These are phyloP conservation scores for Saccharomycopsis selenospora DNA, from an alignment of 805 yeast genomes.

Conservation along the genomic window DNA sequence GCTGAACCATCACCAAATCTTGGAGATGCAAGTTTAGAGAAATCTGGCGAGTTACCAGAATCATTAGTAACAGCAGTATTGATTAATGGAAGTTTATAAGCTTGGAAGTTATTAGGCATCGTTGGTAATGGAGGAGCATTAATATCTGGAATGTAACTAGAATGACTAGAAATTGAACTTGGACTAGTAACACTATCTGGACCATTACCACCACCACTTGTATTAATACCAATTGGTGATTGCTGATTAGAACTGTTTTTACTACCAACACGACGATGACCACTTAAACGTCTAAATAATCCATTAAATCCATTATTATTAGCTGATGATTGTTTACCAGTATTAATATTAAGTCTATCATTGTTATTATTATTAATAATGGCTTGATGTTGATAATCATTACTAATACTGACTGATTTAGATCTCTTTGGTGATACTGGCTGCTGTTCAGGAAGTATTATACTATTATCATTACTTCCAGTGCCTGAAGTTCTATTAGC, in stretches of 20 bases:
- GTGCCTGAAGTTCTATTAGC: not conserved
- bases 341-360: not conserved
- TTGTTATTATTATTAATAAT: constrained; percentile 2
- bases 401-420: constrained; percentile 11
- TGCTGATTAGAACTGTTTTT: not conserved
- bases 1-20: not conserved
- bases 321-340: not conserved
- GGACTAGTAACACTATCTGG: not conserved
- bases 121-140: constrained; percentile 21
- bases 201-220: not conserved
- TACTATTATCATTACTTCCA: not conserved
- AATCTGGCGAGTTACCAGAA: not conserved
- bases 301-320: constrained; percentile 17
- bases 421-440: constrained; percentile 19
- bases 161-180: constrained; percentile 6
- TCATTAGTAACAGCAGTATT: not conserved
- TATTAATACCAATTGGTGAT: not conserved
- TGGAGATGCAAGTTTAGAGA: not conserved
- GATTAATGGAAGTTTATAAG: not conserved
- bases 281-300: constrained; percentile 31
- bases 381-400: not conserved
- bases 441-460: constrained; percentile 10
- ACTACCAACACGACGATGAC: constrained; percentile 20
- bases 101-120: constrained; percentile 10
- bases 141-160: constrained; percentile 19